phyloP scores from a whole-genome alignment of 352 stramenopile genomes.

The Phytophthora meadii region DNA sequence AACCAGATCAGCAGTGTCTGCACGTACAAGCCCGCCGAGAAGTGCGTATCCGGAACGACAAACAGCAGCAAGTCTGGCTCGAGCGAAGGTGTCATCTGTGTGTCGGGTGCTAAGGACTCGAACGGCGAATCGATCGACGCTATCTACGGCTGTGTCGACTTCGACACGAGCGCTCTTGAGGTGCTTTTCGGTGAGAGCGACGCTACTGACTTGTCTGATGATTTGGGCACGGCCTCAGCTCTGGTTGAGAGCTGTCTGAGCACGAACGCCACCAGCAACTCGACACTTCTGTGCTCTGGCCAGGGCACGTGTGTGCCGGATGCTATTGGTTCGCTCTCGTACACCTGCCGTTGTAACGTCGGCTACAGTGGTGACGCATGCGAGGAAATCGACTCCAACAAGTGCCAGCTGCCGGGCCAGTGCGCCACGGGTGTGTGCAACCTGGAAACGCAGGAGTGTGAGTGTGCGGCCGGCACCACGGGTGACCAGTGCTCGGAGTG shows the following conservation, averaged over 20 bases:
- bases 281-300: constrained; percentile 59
- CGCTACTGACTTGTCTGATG: constrained; percentile 56
- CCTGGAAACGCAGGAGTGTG: constrained; percentile 67
- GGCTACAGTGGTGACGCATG: constrained; percentile 74
- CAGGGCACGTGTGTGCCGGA: constrained; percentile 71
- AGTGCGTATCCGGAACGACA: constrained; percentile 57
- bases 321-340: constrained; percentile 46
- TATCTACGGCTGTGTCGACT: constrained; percentile 80
- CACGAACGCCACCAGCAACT: constrained; percentile 57
- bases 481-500: constrained; percentile 78
- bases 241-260: constrained; percentile 57
- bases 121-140: constrained; percentile 53
- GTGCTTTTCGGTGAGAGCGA: constrained; percentile 70
- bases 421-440: constrained; percentile 75
- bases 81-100: constrained; percentile 50
- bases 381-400: constrained; percentile 71
- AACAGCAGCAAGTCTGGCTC: constrained; percentile 60
- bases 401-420: constrained; percentile 75
- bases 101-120: constrained; percentile 50
- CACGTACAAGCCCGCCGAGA: constrained; percentile 75
- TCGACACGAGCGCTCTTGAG: constrained; percentile 55
- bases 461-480: constrained; percentile 69
- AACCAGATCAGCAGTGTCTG: constrained; percentile 82
- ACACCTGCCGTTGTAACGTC: constrained; percentile 77
- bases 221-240: constrained; percentile 51